Evolutionary conservation across 2,329 filamentous ascomycete species (phyloP).

Genomic region (Aspergillus quadrilineatus): DNA sequence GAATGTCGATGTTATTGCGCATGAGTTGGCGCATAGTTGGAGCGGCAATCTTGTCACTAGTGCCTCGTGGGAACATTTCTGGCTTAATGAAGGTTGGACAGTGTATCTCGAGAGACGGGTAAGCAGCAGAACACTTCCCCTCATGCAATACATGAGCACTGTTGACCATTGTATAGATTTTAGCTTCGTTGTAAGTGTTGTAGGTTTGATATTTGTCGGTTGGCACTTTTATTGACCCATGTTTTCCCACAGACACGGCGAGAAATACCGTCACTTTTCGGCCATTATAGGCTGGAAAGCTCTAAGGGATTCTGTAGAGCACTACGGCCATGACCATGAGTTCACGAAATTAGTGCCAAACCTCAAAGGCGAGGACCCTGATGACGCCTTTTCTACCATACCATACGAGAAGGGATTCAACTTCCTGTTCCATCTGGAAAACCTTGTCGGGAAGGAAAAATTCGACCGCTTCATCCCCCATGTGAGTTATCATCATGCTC

Average conservation of each 20-base stretch:
- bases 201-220: background rate
- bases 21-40: conserved; percentile 76
- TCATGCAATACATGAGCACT: background rate
- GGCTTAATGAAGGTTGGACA: conserved; percentile 81
- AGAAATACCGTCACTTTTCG: conserved; percentile 85
- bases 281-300: conserved; percentile 95
- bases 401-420: conserved; percentile 97
- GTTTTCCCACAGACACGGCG: conserved; percentile 63
- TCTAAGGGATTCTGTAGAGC: conserved; percentile 74
- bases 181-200: conserved; percentile 38
- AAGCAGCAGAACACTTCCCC: conserved; percentile 16
- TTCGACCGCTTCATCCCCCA: conserved; percentile 96
- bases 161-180: conserved; percentile 33
- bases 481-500: conserved; percentile 30
- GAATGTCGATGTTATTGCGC: conserved; percentile 94
- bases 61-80: conserved; percentile 55
- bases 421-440: conserved; percentile 88
- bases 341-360: conserved; percentile 90
- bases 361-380: conserved; percentile 86
- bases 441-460: conserved; percentile 75
- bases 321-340: conserved; percentile 79
- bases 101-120: conserved; percentile 83
- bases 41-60: conserved; percentile 72
- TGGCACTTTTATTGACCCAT: background rate
- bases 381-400: conserved; percentile 89